Evolutionary conservation across 805 yeast species (phyloP).

Genomic region (Diddensiella santjacobensis): DNA sequence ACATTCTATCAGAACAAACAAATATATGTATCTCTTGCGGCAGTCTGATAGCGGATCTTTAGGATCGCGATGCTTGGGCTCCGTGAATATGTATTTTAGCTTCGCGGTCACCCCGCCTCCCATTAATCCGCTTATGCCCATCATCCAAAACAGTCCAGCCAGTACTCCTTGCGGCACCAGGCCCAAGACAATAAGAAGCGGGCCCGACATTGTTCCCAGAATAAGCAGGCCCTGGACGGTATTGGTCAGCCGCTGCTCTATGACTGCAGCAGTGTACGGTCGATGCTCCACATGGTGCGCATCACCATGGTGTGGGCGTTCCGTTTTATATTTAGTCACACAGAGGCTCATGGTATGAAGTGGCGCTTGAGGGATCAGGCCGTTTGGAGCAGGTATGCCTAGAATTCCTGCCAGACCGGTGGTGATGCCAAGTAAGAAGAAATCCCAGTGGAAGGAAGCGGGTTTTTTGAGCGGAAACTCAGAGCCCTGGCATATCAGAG

Average conservation of each 20-base stretch:
- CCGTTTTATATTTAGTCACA: constrained; percentile 41
- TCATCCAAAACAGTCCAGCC: constrained; percentile 87
- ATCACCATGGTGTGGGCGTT: background rate
- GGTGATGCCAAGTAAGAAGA: constrained; percentile 74
- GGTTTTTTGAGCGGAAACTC: constrained; percentile 82
- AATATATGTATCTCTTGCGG: constrained; percentile 38
- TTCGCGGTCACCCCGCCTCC: constrained; percentile 62
- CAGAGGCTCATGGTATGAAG: constrained; percentile 78
- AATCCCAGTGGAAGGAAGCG: constrained; percentile 89
- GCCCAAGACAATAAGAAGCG: constrained; percentile 74
- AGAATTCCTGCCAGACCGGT: constrained; percentile 84
- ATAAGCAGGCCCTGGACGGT: constrained; percentile 80
- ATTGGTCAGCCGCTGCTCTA: constrained; percentile 87
- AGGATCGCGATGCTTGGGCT: constrained; percentile 41
- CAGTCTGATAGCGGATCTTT: constrained; percentile 31
- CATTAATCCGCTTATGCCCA: constrained; percentile 81
- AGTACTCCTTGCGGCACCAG: constrained; percentile 88
- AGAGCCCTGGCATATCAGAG: constrained; percentile 84
- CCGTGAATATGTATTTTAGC: constrained; percentile 60
- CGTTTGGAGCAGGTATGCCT: constrained; percentile 96
- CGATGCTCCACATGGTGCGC: background rate
- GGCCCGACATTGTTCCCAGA: constrained; percentile 84
- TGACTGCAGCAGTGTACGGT: constrained; percentile 49
- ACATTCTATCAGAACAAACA: constrained; percentile 56
- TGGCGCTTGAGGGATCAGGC: constrained; percentile 96